Percentiles rank a stretch among this genome's conserved stretches.
Evolutionary conservation across 163 green algal genomes (phyloP).

Genomic region (Chlorella variabilis): DNA sequence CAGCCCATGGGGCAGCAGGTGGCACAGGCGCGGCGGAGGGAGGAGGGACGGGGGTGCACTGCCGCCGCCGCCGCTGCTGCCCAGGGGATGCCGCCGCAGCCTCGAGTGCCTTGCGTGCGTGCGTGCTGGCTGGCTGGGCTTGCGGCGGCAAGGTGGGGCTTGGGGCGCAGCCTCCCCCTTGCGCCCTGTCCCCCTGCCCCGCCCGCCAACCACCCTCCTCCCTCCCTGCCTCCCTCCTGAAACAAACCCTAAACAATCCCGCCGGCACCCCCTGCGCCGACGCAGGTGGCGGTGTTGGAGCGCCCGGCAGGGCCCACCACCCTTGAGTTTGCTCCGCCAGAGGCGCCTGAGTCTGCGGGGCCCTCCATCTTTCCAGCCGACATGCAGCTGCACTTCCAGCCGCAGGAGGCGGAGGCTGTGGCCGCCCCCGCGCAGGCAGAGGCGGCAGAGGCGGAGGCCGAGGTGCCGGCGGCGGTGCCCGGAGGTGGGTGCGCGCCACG

Average conservation of each 20-base stretch:
- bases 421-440: not conserved
- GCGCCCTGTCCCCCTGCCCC: no score
- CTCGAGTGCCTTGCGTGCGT: not conserved
- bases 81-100: not conserved
- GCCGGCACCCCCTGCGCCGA: no score
- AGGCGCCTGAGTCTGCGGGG: not conserved
- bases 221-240: no score
- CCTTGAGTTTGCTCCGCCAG: constrained; percentile 37
- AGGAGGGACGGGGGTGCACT: no score
- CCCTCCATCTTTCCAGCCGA: constrained; percentile 41
- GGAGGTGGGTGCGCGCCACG: constrained; percentile 22
- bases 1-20: not conserved
- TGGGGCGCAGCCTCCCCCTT: no score
- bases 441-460: not conserved
- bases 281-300: constrained; percentile 38
- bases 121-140: not conserved
- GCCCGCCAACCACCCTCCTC: no score
- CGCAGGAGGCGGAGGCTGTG: not conserved
- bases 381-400: constrained; percentile 47
- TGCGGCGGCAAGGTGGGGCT: no score
- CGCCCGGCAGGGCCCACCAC: not conserved
- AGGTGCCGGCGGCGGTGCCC: not conserved
- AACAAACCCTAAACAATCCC: no score
- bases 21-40: not conserved
- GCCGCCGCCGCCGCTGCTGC: no score